Conservation (phyloP, 2,329 filamentous ascomycete genomes). For the Talaromyces sp. region DNA sequence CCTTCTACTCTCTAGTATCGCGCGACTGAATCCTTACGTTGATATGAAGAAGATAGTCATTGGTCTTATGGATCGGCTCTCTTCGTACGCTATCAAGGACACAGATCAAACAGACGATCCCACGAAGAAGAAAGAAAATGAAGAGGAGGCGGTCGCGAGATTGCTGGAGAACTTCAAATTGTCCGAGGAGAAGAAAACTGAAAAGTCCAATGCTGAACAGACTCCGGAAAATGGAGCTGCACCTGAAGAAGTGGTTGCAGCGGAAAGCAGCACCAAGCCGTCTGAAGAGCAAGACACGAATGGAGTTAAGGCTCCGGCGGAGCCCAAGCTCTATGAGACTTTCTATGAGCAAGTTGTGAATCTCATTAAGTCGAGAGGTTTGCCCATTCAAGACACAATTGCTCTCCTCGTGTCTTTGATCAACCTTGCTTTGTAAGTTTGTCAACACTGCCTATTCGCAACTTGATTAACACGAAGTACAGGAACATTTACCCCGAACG, state of each 20-base stretch:
- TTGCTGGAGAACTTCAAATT: slow-evolving; percentile 71
- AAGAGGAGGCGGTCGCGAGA: slow-evolving; percentile 76
- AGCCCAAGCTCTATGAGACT: slow-evolving; percentile 87
- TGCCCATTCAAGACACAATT: slow-evolving; percentile 92
- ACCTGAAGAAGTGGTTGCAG: slow-evolving; percentile 20
- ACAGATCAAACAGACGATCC: slow-evolving; percentile 66
- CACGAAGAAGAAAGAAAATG: slow-evolving; percentile 70
- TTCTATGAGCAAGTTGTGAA: slow-evolving; percentile 93
- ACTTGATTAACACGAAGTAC: too few species aligned
- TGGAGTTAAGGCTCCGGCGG: slow-evolving; percentile 46
- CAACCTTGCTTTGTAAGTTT: slow-evolving; percentile 72
- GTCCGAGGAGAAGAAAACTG: slow-evolving; percentile 49
- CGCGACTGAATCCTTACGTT: slow-evolving; percentile 89
- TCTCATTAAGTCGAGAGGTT: slow-evolving; percentile 80
- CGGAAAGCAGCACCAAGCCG: slow-evolving; percentile 25
- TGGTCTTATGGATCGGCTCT: slow-evolving; percentile 93
- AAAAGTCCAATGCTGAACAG: slow-evolving; percentile 49
- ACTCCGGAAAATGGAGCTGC: slow-evolving; percentile 36
- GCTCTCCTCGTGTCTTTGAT: slow-evolving; percentile 89
- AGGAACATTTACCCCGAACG: slow-evolving; percentile 88
- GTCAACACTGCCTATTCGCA: neutral
- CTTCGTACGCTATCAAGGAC: slow-evolving; percentile 90
- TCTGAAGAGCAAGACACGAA: slow-evolving; percentile 34
- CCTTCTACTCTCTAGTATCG: slow-evolving; percentile 88
- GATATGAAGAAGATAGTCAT: slow-evolving; percentile 98